A percentile compares a stretch with the other conserved stretches of the same genome.
phyloP scores from a whole-genome alignment of 805 yeast species.

The Priceomyces fermenticarens region DNA sequence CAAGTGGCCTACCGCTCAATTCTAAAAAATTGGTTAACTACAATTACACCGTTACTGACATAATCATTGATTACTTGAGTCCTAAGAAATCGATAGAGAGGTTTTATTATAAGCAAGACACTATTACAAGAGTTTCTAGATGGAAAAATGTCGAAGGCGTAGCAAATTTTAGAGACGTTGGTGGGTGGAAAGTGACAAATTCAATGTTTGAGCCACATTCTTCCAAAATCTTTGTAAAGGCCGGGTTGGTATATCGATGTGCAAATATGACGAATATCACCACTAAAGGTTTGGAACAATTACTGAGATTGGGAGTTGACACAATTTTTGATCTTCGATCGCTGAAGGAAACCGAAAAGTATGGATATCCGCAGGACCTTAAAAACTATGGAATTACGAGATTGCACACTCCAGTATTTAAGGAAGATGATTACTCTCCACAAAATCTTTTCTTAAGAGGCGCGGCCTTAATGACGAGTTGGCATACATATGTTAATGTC shows the following conservation, averaged over 20 bases:
- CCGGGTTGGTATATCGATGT: conserved; percentile 57
- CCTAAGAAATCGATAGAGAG: conserved; percentile 51
- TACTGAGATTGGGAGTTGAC: conserved; percentile 46
- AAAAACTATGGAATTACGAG: conserved; percentile 44
- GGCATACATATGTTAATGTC: conserved; percentile 61
- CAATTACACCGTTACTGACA: conserved; percentile 49
- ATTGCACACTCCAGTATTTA: conserved; percentile 57
- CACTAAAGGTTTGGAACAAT: conserved; percentile 39
- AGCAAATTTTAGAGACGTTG: conserved; percentile 73
- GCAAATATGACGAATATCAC: conserved; percentile 60
- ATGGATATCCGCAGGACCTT: conserved; percentile 38
- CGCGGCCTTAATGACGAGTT: conserved; percentile 51
- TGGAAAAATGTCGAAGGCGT: conserved; percentile 68
- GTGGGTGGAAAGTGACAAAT: conserved; percentile 58
- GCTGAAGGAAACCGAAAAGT: conserved; percentile 47
- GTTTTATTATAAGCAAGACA: conserved; percentile 38
- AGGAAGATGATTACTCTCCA: conserved; percentile 57
- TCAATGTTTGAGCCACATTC: conserved; percentile 21
- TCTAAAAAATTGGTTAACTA: conserved; percentile 52
- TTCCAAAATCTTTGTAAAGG: conserved; percentile 39
- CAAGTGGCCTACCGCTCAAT: conserved; percentile 42
- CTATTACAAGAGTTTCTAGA: conserved; percentile 44
- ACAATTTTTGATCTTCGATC: conserved; percentile 70
- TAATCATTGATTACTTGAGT: conserved; percentile 47
- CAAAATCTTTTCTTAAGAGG: conserved; percentile 57